A percentile compares a stretch with the other conserved stretches of the same genome.
Evolutionary conservation across 148 eudicot genomes (phyloP).

Genomic region (Nepenthes gracilis): DNA sequence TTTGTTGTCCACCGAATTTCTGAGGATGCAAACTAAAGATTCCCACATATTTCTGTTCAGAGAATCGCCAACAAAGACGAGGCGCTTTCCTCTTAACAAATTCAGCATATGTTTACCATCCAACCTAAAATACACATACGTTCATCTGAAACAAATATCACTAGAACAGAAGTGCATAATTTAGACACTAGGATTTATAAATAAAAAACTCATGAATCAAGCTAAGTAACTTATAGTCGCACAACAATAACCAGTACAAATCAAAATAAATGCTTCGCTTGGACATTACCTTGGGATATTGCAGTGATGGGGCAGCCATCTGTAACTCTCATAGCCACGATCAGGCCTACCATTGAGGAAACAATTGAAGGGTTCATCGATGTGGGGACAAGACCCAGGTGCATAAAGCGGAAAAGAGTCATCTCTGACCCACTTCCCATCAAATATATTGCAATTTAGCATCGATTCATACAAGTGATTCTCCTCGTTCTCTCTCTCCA

Average conservation of each 20-base stretch:
- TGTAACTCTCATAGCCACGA: conserved; percentile 40
- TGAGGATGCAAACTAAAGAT: conserved; percentile 56
- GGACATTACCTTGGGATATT: conserved; percentile 49
- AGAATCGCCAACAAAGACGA: conserved; percentile 81
- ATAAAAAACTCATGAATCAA: neutral
- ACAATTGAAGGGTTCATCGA: conserved; percentile 60
- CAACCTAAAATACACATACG: conserved; percentile 28
- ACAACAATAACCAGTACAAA: neutral
- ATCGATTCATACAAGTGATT: conserved; percentile 19
- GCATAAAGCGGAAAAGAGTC: conserved; percentile 45
- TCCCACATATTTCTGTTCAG: conserved; percentile 91
- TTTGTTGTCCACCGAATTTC: conserved; percentile 42
- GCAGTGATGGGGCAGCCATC: conserved; percentile 69
- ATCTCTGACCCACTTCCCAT: conserved; percentile 73
- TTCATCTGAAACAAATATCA: neutral
- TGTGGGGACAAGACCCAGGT: conserved; percentile 60
- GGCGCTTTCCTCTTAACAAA: conserved; percentile 55
- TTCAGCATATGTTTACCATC: conserved; percentile 48
- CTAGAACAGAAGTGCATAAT: neutral
- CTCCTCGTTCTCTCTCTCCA: conserved; percentile 9
- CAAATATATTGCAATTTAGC: conserved; percentile 47
- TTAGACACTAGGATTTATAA: neutral
- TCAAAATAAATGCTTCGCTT: neutral
- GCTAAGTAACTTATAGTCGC: neutral
- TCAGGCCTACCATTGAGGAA: conserved; percentile 52